Conservation (phyloP, 164 flowering plant species). For the Liquidambar formosana region DNA sequence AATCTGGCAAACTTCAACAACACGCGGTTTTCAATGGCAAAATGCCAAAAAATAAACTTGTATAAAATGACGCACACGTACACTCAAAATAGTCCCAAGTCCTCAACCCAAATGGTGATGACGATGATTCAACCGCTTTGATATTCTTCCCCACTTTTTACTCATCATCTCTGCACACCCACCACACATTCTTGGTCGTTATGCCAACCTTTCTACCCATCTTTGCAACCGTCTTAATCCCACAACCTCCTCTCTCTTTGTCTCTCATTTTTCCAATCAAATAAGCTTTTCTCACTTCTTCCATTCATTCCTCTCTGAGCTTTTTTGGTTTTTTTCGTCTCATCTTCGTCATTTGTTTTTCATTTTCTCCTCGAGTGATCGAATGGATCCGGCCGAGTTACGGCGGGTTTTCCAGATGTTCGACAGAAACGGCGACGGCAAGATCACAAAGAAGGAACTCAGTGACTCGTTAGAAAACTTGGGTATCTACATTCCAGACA, state of each 20-base stretch:
- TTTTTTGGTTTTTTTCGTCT: neutral
- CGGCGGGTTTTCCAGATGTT: conserved; percentile 44
- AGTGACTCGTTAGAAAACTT: conserved; percentile 34
- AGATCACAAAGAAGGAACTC: conserved; percentile 35
- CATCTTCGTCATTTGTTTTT: neutral
- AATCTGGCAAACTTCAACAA: too few species aligned
- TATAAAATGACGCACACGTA: too few species aligned
- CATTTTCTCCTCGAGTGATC: too few species aligned
- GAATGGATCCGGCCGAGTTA: conserved; percentile 38
- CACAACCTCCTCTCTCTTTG: neutral
- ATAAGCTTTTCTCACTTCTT: neutral
- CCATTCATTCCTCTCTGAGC: neutral
- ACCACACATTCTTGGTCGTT: too few species aligned
- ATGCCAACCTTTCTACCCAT: neutral
- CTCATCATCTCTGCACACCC: too few species aligned
- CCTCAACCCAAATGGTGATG: too few species aligned
- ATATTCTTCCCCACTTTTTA: too few species aligned
- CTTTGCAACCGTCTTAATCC: neutral
- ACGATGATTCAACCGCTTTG: too few species aligned
- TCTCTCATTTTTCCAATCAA: neutral
- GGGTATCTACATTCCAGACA: conserved; percentile 32
- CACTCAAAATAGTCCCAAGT: too few species aligned
- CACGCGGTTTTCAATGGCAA: too few species aligned
- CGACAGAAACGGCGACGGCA: conserved; percentile 39
- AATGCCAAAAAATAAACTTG: too few species aligned